Evolutionary conservation across 257 asterid species (phyloP), one percentile per base, ranked within the genome.

Genomic region (Primulina huaijiensis): DNA sequence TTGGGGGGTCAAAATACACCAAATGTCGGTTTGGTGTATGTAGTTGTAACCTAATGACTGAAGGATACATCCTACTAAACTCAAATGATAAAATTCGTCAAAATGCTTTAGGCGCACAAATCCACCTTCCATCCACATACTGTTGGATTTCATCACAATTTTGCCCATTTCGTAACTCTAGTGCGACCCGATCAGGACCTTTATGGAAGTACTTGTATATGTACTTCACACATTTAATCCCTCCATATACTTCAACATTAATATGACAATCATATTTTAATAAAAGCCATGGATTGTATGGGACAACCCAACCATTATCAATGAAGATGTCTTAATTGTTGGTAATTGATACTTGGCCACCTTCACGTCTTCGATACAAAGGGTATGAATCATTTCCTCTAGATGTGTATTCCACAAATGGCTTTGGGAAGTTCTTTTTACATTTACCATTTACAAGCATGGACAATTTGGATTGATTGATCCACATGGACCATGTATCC

Each of bases 231-330:
- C 58, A 14, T 52, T 52, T 52, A 2, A 52, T 16, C 6, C 20
- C 58, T 0, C 21, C 58, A 16, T 21, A 52, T 2, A 52, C 58
- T 16, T 52, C 58, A 21, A 59, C 19, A 10, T 59, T 59, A 0
- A 59, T 59, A 59, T 59, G 64, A 25, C 7, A 59, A 59, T 59
- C 35, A 19, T 9, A 59, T 0, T 59, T 23, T 7, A 23, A 11
- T 21, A 23, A 3, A 25, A 21, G 35, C n/a, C 7, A 59, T 1
- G 19, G 17, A 7, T 59, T 6, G 17, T 59, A 59, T 4, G 64
- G 64, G 1, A 40, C 58, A 16, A 23, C 70, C 71, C 61, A 67
- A 25, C 62, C 30, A 30, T 67, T 52, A 17, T 67, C 71, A 29
- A 50, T 17, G 3, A 65, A 8, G 0, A 37, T 3, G 7, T 17